phyloP scores from a whole-genome alignment of 2,329 filamentous ascomycete genomes.

The Sporothrix globosa region DNA sequence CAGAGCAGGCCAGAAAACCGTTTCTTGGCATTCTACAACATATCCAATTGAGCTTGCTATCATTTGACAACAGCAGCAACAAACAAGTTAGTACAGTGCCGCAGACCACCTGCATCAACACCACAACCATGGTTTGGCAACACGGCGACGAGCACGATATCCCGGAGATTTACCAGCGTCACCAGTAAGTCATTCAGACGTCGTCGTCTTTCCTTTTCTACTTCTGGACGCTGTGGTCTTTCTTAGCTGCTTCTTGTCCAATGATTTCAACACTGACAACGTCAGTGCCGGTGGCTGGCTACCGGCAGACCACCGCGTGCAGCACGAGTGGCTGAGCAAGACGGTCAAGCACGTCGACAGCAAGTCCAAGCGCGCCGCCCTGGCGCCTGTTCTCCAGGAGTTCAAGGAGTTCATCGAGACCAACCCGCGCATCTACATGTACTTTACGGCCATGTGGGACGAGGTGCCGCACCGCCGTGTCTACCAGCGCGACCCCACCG shows the following conservation, averaged over 20 bases:
- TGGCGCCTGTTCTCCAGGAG: conserved; percentile 64
- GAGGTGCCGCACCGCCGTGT: conserved; percentile 64
- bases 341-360: conserved; percentile 60
- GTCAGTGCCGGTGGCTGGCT: conserved; percentile 62
- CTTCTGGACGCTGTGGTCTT: background rate
- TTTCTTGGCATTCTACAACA: conserved; percentile 17
- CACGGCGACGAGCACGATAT: conserved; percentile 57
- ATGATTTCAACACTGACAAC: background rate
- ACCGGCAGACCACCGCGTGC: conserved; percentile 63
- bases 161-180: conserved; percentile 51
- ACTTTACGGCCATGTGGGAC: conserved; percentile 68
- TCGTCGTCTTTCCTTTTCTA: background rate
- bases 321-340: conserved; percentile 64
- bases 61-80: background rate
- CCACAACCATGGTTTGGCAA: conserved; percentile 50
- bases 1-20: background rate
- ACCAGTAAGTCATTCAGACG: conserved; percentile 47
- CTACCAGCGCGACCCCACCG: conserved; percentile 65
- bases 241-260: background rate
- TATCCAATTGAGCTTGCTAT: background rate
- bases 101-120: conserved; percentile 39
- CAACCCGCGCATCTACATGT: conserved; percentile 67
- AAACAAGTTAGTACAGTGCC: background rate
- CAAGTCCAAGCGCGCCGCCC: conserved; percentile 48
- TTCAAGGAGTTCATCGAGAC: conserved; percentile 68